A percentile compares a stretch with the other conserved stretches of the same genome.
phyloP scores from a whole-genome alignment of 129 eudicot species.

The Silybum marianum region DNA sequence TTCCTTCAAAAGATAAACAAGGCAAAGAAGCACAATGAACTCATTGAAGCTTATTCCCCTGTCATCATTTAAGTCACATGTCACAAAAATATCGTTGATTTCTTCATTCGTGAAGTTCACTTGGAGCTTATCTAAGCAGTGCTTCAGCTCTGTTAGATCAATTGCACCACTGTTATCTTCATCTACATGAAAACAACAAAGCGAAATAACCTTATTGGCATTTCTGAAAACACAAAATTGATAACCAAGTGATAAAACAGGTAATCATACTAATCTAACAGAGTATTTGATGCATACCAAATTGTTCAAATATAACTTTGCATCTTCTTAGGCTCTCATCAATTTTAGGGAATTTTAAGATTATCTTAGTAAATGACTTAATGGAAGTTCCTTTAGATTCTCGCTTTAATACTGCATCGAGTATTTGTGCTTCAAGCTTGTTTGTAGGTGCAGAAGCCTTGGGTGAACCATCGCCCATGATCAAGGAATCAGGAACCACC shows the following conservation, averaged over 20 bases:
- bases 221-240: background rate
- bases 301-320: slow-evolving; percentile 70
- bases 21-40: slow-evolving; percentile 90
- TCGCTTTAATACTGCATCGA: slow-evolving; percentile 66
- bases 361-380: slow-evolving; percentile 71
- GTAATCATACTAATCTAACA: background rate
- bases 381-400: slow-evolving; percentile 68
- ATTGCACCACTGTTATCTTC: slow-evolving; percentile 81
- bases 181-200: slow-evolving; percentile 33
- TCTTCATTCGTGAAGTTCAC: slow-evolving; percentile 72
- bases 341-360: slow-evolving; percentile 83
- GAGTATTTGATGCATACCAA: slow-evolving; percentile 45
- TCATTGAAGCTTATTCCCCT: slow-evolving; percentile 82
- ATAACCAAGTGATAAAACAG: background rate
- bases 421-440: slow-evolving; percentile 81
- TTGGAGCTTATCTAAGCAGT: slow-evolving; percentile 67
- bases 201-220: background rate
- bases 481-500: slow-evolving; percentile 20
- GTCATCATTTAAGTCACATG: slow-evolving; percentile 76
- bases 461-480: slow-evolving; percentile 72
- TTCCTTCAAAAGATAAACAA: slow-evolving; percentile 83
- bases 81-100: slow-evolving; percentile 61
- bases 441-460: slow-evolving; percentile 49
- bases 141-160: slow-evolving; percentile 79
- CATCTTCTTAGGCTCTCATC: slow-evolving; percentile 80